Conservation (phyloP, 306 rosid species). For the Cucumis hystrix region DNA sequence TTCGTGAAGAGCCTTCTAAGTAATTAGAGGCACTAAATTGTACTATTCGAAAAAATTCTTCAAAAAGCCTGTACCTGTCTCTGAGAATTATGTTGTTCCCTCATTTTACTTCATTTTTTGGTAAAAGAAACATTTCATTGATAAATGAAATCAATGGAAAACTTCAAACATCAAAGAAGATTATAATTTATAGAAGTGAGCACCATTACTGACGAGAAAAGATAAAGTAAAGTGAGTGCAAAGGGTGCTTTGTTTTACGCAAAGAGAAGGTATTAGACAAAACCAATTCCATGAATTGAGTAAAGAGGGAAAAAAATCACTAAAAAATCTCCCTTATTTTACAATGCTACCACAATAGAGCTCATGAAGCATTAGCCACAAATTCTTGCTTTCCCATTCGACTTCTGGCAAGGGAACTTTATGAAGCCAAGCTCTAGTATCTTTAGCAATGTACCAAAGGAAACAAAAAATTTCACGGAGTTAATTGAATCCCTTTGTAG, state of each 20-base stretch:
- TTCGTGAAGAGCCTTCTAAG: not conserved
- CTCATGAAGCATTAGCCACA: not conserved
- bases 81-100: not conserved
- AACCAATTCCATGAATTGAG: too few relatives aligned
- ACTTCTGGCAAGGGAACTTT: not conserved
- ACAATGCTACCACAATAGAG: not conserved
- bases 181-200: too few relatives aligned
- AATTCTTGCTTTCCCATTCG: not conserved
- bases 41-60: not conserved
- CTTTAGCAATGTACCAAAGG: not conserved
- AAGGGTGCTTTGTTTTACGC: too few relatives aligned
- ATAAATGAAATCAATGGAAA: too few relatives aligned
- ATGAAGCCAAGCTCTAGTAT: not conserved
- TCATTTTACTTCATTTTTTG: not conserved
- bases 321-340: not conserved
- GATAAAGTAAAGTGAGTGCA: too few relatives aligned
- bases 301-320: too few relatives aligned
- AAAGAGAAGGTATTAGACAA: too few relatives aligned
- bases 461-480: not conserved
- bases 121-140: too few relatives aligned
- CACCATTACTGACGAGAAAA: too few relatives aligned
- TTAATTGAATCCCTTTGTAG: not conserved
- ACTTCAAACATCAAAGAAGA: too few relatives aligned
- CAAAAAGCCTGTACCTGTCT: not conserved
- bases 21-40: not conserved